Evolutionary conservation across 2,329 filamentous ascomycete species (phyloP).

Genomic region (Neophaeococcomyces aloes): DNA sequence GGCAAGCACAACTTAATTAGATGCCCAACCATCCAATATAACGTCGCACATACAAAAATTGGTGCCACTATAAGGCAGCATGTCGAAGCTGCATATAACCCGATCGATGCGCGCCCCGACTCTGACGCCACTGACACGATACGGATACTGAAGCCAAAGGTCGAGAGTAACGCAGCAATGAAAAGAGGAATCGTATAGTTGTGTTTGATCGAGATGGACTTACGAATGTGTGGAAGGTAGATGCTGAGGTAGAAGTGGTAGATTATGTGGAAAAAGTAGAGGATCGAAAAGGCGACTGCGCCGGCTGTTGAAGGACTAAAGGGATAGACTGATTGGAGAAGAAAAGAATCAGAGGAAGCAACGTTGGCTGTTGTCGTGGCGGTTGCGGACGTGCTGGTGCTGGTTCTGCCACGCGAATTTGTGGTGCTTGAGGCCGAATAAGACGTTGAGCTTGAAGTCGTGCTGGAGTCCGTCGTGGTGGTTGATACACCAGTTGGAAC

Average conservation of each 20-base stretch:
- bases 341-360: constrained; percentile 19
- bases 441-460: background rate
- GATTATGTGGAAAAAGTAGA: constrained; percentile 32
- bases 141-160: constrained; percentile 34
- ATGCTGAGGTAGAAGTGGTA: constrained; percentile 34
- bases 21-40: constrained; percentile 43
- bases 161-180: constrained; percentile 34
- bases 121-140: constrained; percentile 28
- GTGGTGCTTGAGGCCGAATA: background rate
- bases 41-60: constrained; percentile 40
- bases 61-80: constrained; percentile 41
- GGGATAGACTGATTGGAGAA: constrained; percentile 29
- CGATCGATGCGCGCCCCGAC: constrained; percentile 24
- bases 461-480: background rate
- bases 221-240: constrained; percentile 31
- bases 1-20: constrained; percentile 34
- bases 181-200: constrained; percentile 36
- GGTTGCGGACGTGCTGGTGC: background rate
- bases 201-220: constrained; percentile 15
- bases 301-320: constrained; percentile 37
- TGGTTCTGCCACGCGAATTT: background rate
- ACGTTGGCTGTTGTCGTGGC: background rate
- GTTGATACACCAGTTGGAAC: constrained; percentile 1
- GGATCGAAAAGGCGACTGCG: constrained; percentile 32
- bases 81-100: constrained; percentile 31